A percentile compares a stretch with the other conserved stretches of the same genome.
These are phyloP conservation scores for Knufia petricola DNA, from an alignment of 2,329 filamentous ascomycete genomes.

Conservation along the genomic window DNA sequence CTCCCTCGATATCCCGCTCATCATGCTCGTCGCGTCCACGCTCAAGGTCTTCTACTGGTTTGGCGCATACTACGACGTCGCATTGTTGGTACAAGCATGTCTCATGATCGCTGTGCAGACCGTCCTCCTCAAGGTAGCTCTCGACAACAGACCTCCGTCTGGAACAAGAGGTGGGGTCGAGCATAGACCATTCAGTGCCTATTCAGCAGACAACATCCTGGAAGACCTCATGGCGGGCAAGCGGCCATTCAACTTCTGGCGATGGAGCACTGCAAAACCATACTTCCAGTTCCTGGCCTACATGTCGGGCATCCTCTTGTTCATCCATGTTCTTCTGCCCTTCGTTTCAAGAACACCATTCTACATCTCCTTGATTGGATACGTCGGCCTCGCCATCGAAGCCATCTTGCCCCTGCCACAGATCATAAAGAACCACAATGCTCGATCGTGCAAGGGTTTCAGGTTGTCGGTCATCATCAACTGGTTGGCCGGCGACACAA, in stretches of 20 bases:
- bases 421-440: conserved; percentile 38
- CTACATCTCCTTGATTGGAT: conserved; percentile 38
- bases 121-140: conserved; percentile 50
- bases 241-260: conserved; percentile 55
- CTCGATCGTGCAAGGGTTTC: conserved; percentile 41
- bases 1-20: conserved; percentile 57
- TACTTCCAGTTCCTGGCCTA: conserved; percentile 49
- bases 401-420: conserved; percentile 40
- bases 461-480: conserved; percentile 38
- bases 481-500: conserved; percentile 41
- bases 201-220: conserved; percentile 17
- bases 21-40: conserved; percentile 57
- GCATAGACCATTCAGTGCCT: conserved; percentile 32
- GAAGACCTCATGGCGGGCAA: conserved; percentile 23
- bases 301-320: conserved; percentile 39
- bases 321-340: conserved; percentile 45
- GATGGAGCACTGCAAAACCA: conserved; percentile 48
- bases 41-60: conserved; percentile 60
- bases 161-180: conserved; percentile 31
- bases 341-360: conserved; percentile 33
- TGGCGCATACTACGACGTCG: conserved; percentile 49
- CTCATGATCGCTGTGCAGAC: conserved; percentile 52
- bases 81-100: conserved; percentile 50
- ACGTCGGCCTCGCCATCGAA: conserved; percentile 38
- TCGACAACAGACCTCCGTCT: conserved; percentile 44